Percentiles rank a stretch among this genome's conserved stretches.
phyloP scores from a whole-genome alignment of 495 filamentous ascomycete species.

The Tuber indicum region DNA sequence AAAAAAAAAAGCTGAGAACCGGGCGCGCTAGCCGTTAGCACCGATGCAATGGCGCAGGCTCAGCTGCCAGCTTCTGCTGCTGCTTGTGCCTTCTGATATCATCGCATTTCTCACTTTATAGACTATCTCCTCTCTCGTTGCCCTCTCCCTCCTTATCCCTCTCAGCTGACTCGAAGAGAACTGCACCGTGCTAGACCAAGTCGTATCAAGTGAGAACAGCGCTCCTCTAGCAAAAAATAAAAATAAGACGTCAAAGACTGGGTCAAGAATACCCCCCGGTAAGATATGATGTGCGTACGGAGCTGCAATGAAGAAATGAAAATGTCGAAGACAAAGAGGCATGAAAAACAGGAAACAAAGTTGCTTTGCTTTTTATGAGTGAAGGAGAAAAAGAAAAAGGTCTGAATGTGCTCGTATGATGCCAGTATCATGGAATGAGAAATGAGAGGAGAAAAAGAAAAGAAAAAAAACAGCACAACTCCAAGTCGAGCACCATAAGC shows the following conservation, averaged over 20 bases:
- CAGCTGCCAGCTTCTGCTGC: background rate
- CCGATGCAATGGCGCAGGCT: slow-evolving; percentile 2
- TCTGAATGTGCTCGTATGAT: background rate
- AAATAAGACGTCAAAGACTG: background rate
- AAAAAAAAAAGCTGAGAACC: background rate
- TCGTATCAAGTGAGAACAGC: background rate
- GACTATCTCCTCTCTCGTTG: background rate
- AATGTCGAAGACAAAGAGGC: slow-evolving; percentile 23
- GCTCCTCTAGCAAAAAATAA: background rate
- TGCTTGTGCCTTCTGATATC: slow-evolving; percentile 5
- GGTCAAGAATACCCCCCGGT: background rate
- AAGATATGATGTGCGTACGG: background rate
- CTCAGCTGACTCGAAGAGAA: slow-evolving; percentile 1
- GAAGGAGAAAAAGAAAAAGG: slow-evolving; percentile 27
- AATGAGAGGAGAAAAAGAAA: slow-evolving; percentile 13
- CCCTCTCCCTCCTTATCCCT: background rate
- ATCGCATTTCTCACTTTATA: background rate
- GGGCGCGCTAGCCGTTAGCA: slow-evolving; percentile 3
- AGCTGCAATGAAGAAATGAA: slow-evolving; percentile 14
- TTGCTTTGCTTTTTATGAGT: slow-evolving; percentile 38
- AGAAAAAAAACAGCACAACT: slow-evolving; percentile 10
- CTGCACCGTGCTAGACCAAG: background rate
- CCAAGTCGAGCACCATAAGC: slow-evolving; percentile 9
- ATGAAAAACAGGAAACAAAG: slow-evolving; percentile 28
- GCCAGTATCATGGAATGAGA: slow-evolving; percentile 29